Conservation (phyloP, 345 rosid genomes). For the Eucalyptus cladocalyx region DNA sequence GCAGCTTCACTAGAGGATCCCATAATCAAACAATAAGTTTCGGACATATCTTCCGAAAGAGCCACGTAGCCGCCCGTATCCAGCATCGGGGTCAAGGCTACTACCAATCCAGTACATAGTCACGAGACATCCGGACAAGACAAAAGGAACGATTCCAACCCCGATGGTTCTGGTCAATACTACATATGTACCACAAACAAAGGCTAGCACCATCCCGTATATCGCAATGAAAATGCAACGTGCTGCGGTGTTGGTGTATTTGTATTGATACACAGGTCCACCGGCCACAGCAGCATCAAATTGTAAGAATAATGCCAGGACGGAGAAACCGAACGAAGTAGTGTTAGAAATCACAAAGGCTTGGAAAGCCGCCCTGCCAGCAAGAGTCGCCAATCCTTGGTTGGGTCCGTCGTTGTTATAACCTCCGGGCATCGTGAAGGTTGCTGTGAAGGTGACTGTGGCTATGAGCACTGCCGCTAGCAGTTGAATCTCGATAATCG, state of each 20-base stretch:
- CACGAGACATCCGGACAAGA: background rate
- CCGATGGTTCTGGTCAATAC: background rate
- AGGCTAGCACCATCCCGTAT: fast-evolving
- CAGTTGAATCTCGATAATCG: fast-evolving
- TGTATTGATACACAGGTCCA: fast-evolving
- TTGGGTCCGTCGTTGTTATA: fast-evolving
- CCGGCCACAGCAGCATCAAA: fast-evolving
- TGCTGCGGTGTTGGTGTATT: fast-evolving
- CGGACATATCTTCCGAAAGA: background rate
- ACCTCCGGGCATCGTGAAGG: background rate
- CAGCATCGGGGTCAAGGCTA: fast-evolving
- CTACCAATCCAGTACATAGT: fast-evolving
- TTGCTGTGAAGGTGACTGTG: background rate
- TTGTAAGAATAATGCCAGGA: fast-evolving
- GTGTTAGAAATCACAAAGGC: background rate
- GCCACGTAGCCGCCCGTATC: fast-evolving
- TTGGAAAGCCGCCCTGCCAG: background rate
- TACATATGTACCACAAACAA: background rate
- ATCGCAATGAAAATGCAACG: fast-evolving
- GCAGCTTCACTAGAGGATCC: background rate
- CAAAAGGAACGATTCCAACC: background rate
- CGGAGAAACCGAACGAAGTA: background rate
- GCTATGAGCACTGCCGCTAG: background rate
- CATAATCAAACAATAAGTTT: background rate
- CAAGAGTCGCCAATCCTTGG: background rate